Evolutionary conservation across 208 protist genomes (phyloP), one percentile per base, ranked within the genome.

Genomic region (Wallacemonas sp.): DNA sequence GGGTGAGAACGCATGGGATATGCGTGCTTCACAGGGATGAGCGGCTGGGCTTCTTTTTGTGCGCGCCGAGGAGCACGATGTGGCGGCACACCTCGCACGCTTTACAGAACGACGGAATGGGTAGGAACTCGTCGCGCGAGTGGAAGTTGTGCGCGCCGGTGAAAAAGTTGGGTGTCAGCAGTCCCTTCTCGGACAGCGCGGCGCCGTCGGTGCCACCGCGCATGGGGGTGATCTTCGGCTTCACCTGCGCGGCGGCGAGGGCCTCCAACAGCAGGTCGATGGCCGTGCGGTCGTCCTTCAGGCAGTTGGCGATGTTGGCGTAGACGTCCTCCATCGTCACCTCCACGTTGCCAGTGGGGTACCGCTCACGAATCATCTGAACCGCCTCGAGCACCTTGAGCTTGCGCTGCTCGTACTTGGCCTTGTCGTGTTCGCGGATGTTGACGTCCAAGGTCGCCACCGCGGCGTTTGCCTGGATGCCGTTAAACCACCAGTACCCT

Each of bases 131-230:
- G 59, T 81, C 87, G 57, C 75, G 61, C n/a, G 85, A 92, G 72
- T 95, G 89, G 52, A 95, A 95, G 72, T 95, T 91, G 71, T 92
- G 89, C 1, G 85, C 85, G 10, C 89, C 89, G 10, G 89, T 95
- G 63, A 95, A 94, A 50, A 85, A 95, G 66, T 92, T 95, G 3
- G 85, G 85, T 19, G 85, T 92, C 26, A 91, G 62, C 29, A 92
- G 63, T 2, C 85, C 89, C 54, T 87, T 52, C 21, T 72, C 66
- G 1, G 89, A 85, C 26, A 95, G 79, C 12, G 83, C 89, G 3
- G 85, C 85, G 21, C 89, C 89, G 45, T 95, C 89, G 2, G 85
- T 92, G 27, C 89, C 89, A 24, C 89, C 89, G 10, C 89, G 83
- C 89, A 95, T 95, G 0, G 83, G 75, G 12, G 76, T 92, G 32